Conservation (phyloP, 495 filamentous ascomycete species). For the Viridothelium virens region DNA sequence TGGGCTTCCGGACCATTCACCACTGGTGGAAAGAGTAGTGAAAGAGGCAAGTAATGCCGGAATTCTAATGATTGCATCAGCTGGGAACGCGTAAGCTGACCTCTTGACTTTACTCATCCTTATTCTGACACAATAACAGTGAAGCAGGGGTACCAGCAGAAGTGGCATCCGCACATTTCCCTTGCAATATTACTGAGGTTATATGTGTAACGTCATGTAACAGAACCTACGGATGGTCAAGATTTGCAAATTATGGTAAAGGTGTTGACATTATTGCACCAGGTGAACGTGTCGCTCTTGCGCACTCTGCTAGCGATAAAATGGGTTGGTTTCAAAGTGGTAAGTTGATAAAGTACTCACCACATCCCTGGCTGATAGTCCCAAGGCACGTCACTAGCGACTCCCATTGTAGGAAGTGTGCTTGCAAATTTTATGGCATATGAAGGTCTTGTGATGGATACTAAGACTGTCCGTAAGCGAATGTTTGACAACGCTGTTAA, state of each 20-base stretch:
- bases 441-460: neutral
- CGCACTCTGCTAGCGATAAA: neutral
- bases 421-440: neutral
- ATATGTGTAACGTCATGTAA: conserved; percentile 3
- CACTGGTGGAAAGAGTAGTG: neutral
- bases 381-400: conserved; percentile 1
- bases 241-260: neutral
- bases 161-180: neutral
- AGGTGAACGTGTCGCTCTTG: neutral
- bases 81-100: neutral
- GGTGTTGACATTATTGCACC: neutral
- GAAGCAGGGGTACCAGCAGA: neutral
- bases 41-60: neutral
- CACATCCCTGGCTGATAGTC: neutral
- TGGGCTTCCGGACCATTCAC: neutral
- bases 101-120: no score
- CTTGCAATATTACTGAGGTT: neutral
- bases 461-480: neutral
- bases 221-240: neutral
- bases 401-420: neutral
- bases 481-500: neutral
- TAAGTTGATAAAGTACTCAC: neutral
- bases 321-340: neutral
- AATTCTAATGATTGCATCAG: neutral
- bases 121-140: neutral